Percentiles rank a stretch among this genome's conserved stretches.
phyloP scores from a whole-genome alignment of 257 asterid species.

The Nyctanthes arbortristis region DNA sequence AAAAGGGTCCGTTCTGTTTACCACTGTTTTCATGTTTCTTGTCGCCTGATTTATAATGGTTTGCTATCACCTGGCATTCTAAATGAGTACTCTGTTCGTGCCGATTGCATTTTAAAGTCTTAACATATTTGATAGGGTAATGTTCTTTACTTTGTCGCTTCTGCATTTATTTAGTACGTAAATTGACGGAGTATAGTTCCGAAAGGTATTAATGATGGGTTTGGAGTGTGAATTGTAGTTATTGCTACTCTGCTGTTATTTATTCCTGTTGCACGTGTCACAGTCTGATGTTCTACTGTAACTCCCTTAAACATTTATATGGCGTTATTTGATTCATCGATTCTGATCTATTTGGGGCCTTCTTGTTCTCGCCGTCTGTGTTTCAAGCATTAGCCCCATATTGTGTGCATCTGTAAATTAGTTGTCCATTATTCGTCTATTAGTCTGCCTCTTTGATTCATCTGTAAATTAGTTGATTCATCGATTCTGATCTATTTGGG shows the following conservation, averaged over 20 bases:
- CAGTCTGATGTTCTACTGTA: neutral
- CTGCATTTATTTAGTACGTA: neutral
- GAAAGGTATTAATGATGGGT: neutral
- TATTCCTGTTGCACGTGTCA: neutral
- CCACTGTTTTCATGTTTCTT: neutral
- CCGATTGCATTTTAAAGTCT: neutral
- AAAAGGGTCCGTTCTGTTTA: neutral
- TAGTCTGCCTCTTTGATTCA: neutral
- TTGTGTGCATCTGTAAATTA: neutral
- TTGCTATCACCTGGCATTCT: neutral
- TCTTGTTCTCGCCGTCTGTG: neutral
- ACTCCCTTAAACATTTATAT: neutral
- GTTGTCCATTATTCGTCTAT: neutral
- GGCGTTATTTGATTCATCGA: neutral
- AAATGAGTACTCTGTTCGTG: neutral
- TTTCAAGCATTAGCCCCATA: too few species aligned
- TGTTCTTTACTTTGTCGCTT: neutral
- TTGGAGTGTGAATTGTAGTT: neutral
- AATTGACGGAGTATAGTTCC: neutral
- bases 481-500: too few species aligned
- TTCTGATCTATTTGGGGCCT: neutral
- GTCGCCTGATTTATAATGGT: neutral
- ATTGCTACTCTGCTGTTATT: neutral
- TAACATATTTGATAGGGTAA: neutral
- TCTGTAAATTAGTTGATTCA: neutral